Percentiles rank a stretch among this genome's conserved stretches.
Conservation (phyloP, 2,329 filamentous ascomycete genomes). For the Clonostachys sp. region DNA sequence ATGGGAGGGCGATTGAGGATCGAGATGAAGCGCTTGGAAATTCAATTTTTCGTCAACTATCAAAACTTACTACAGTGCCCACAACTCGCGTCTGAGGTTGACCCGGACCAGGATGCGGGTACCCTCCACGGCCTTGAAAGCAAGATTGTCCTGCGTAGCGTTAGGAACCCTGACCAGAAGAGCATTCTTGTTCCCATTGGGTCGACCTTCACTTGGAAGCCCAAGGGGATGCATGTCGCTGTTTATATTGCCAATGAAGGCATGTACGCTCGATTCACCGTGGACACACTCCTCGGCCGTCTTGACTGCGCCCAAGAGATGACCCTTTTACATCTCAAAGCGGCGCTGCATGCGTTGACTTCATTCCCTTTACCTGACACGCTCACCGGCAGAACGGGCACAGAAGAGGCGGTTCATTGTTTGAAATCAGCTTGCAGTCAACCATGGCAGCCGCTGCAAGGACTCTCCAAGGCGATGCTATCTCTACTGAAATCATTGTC, state of each 20-base stretch:
- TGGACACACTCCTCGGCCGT: slow-evolving; percentile 49
- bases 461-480: slow-evolving; percentile 1
- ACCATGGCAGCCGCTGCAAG: slow-evolving; percentile 35
- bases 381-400: slow-evolving; percentile 54
- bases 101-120: slow-evolving; percentile 22
- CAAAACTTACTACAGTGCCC: slow-evolving; percentile 41
- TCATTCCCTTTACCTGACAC: slow-evolving; percentile 52
- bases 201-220: neutral
- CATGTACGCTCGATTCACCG: slow-evolving; percentile 41
- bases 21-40: slow-evolving; percentile 45
- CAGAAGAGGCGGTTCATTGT: slow-evolving; percentile 50
- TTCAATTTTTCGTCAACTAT: slow-evolving; percentile 18
- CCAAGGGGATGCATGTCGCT: slow-evolving; percentile 15
- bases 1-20: slow-evolving; percentile 29
- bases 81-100: slow-evolving; percentile 30
- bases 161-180: slow-evolving; percentile 27
- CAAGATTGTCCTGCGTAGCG: slow-evolving; percentile 13
- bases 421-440: slow-evolving; percentile 44
- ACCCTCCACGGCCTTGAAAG: neutral
- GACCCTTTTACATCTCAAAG: slow-evolving; percentile 48
- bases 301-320: slow-evolving; percentile 55
- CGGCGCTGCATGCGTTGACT: slow-evolving; percentile 55
- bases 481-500: slow-evolving; percentile 12
- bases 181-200: slow-evolving; percentile 53
- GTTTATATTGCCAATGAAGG: slow-evolving; percentile 9